phyloP scores from a whole-genome alignment of 768 basidiomycete species.

The Aureoboletus auriporus region DNA sequence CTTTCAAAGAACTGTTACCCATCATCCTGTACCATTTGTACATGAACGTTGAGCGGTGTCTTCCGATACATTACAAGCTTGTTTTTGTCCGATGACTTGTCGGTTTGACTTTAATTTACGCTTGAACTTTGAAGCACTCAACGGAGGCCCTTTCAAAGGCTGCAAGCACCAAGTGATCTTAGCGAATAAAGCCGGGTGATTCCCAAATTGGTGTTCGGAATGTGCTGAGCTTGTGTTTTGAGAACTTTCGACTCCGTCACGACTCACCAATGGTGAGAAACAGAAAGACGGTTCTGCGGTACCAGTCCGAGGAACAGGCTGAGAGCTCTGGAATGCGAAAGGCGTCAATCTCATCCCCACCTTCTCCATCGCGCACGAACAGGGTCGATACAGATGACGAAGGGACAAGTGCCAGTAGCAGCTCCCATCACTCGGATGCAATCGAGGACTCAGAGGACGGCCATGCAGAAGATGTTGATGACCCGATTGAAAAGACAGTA shows the following conservation, averaged over 20 bases:
- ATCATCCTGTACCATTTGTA: too few species aligned
- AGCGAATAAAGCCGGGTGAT: not conserved
- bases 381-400: not conserved
- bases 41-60: too few species aligned
- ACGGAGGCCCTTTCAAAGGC: too few species aligned
- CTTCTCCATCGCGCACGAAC: not conserved
- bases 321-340: not conserved
- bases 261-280: slow-evolving; percentile 6
- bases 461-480: slow-evolving; percentile 21
- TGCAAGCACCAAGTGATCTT: too few species aligned
- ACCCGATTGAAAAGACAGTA: slow-evolving; percentile 48
- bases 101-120: too few species aligned
- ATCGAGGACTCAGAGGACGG: slow-evolving; percentile 21
- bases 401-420: not conserved
- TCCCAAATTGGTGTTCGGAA: slow-evolving; percentile 5
- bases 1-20: not conserved
- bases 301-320: not conserved
- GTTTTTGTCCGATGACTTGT: too few species aligned
- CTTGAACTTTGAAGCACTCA: too few species aligned
- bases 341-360: not conserved
- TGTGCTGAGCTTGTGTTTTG: not conserved
- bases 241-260: not conserved
- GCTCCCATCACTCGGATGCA: slow-evolving; percentile 2
- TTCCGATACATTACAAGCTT: too few species aligned
- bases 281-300: not conserved